Evolutionary conservation across 768 basidiomycete genomes (phyloP).

Genomic region (Panaeolus papilionaceus): DNA sequence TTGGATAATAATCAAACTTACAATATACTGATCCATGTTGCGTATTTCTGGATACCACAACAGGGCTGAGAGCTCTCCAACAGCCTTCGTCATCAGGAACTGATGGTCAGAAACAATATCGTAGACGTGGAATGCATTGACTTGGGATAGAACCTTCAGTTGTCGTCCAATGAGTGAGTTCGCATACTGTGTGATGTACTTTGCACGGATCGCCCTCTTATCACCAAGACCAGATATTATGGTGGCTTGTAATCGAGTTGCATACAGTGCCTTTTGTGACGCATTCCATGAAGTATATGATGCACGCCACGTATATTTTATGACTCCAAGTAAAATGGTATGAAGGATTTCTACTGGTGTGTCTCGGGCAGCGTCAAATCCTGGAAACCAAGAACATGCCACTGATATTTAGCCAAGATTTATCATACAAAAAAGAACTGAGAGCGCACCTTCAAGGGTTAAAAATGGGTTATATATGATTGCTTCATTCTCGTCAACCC

Average conservation of each 20-base stretch:
- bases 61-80: constrained; percentile 35
- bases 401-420: not conserved
- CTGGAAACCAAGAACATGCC: constrained; percentile 20
- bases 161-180: constrained; percentile 45
- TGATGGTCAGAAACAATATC: constrained; percentile 29
- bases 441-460: constrained; percentile 28
- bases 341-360: constrained; percentile 49
- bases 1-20: constrained; percentile 17
- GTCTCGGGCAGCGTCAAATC: constrained; percentile 33
- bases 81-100: constrained; percentile 30
- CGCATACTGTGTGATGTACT: constrained; percentile 42
- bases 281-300: constrained; percentile 34
- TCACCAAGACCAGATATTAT: constrained; percentile 29
- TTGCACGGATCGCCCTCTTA: constrained; percentile 33
- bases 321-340: constrained; percentile 45
- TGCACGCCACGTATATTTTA: constrained; percentile 46
- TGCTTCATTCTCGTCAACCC: constrained; percentile 28
- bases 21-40: constrained; percentile 35
- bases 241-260: constrained; percentile 34
- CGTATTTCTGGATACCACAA: constrained; percentile 43
- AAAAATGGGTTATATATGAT: constrained; percentile 37
- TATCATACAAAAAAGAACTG: not conserved
- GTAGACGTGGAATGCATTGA: constrained; percentile 38
- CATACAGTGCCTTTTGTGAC: constrained; percentile 30
- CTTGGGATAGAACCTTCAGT: constrained; percentile 42